Conservation (phyloP, 768 basidiomycete species). For the Suillus spraguei region DNA sequence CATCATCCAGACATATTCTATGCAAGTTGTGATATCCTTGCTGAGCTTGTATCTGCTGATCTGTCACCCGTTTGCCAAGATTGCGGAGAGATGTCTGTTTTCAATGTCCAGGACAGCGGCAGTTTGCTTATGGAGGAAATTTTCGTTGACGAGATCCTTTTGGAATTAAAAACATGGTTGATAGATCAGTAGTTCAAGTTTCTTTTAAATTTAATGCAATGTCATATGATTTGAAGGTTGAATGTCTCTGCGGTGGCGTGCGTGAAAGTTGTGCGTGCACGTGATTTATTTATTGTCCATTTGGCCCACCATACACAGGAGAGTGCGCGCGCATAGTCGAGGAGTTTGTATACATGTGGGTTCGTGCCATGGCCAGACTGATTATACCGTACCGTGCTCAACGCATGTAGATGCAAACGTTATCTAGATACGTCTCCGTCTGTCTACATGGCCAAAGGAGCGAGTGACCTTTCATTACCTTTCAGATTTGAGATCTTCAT, state of each 20-base stretch:
- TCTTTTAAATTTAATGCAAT: too few relatives aligned
- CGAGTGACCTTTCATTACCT: background rate
- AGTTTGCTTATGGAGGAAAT: background rate
- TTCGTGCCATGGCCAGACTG: background rate
- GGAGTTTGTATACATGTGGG: background rate
- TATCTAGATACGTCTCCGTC: background rate
- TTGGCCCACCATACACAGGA: too few relatives aligned
- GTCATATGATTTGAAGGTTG: too few relatives aligned
- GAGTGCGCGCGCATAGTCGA: background rate
- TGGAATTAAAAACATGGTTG: too few relatives aligned
- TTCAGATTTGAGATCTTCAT: background rate
- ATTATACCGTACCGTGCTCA: background rate
- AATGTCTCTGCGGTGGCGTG: too few relatives aligned
- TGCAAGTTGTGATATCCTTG: background rate
- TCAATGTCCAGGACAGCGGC: background rate
- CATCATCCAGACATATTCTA: constrained; percentile 10
- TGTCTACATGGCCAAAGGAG: background rate
- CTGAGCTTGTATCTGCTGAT: background rate
- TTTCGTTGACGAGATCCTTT: background rate
- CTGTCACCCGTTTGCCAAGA: background rate
- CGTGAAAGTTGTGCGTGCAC: too few relatives aligned
- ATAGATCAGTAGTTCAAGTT: too few relatives aligned
- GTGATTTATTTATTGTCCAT: too few relatives aligned
- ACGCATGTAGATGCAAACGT: background rate
- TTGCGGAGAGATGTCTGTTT: background rate